Evolutionary conservation across 2,329 filamentous ascomycete genomes (phyloP).

Genomic region (Mariannaea elegans): DNA sequence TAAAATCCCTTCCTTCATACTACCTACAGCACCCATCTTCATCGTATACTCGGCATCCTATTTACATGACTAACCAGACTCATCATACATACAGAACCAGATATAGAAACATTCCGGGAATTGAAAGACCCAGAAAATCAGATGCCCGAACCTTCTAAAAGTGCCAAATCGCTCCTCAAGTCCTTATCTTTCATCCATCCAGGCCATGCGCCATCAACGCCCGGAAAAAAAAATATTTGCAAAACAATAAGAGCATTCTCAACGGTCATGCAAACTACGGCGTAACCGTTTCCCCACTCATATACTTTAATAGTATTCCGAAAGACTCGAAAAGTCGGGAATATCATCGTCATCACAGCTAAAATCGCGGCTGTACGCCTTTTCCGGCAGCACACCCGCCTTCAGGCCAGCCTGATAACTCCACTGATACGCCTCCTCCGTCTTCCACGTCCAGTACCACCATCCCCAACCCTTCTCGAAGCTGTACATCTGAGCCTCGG

Average conservation of each 20-base stretch:
- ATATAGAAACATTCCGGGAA: background rate
- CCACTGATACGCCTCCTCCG: conserved; percentile 87
- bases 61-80: background rate
- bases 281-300: background rate
- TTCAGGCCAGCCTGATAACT: conserved; percentile 84
- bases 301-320: conserved; percentile 56
- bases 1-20: too few relatives aligned
- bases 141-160: background rate
- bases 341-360: conserved; percentile 68
- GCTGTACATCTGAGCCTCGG: conserved; percentile 93
- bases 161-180: background rate
- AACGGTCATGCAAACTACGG: background rate
- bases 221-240: background rate
- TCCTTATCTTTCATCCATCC: background rate
- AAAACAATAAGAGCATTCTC: background rate
- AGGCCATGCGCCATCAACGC: background rate
- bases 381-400: conserved; percentile 80
- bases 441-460: conserved; percentile 99
- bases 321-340: conserved; percentile 61
- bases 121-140: background rate
- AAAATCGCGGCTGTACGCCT: conserved; percentile 76
- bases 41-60: background rate
- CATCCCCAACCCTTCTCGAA: conserved; percentile 96
- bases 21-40: background rate
- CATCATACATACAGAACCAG: background rate